These are phyloP conservation scores for Spathaspora gorwiae DNA, from an alignment of 805 yeast species.

Conservation along the genomic window DNA sequence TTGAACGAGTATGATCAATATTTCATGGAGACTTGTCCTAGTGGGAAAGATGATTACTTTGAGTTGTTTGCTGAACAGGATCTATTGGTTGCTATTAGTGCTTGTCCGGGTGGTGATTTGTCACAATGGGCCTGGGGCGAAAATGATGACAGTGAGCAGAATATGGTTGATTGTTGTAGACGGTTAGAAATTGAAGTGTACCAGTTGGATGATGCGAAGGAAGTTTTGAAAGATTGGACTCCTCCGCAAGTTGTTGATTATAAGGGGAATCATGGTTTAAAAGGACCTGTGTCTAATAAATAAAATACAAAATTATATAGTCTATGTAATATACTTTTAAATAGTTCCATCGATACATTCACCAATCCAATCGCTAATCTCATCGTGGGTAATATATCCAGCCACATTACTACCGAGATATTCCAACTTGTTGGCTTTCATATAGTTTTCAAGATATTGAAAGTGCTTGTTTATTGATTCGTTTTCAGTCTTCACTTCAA, in stretches of 20 bases:
- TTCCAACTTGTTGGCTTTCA: conserved; percentile 21
- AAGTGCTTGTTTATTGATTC: conserved; percentile 18
- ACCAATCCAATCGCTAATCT: conserved; percentile 44
- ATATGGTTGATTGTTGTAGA: conserved; percentile 58
- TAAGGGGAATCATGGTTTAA: conserved; percentile 54
- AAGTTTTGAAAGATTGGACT: conserved; percentile 45
- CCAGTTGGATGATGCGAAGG: conserved; percentile 41
- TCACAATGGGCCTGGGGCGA: conserved; percentile 73
- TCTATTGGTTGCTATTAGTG: conserved; percentile 56
- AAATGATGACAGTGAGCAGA: conserved; percentile 39
- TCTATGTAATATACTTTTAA: conserved; percentile 9
- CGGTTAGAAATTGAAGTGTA: conserved; percentile 63
- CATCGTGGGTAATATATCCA: conserved; percentile 42
- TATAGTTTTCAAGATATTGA: conserved; percentile 25
- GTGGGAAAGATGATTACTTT: conserved; percentile 53
- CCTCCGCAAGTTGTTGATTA: conserved; percentile 49
- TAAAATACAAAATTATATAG: background rate
- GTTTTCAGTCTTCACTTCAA: conserved; percentile 11
- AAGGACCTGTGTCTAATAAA: background rate
- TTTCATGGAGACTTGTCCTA: conserved; percentile 69
- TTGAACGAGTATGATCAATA: conserved; percentile 61
- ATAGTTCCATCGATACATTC: conserved; percentile 41
- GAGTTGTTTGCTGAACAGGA: conserved; percentile 68
- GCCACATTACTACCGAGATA: conserved; percentile 43
- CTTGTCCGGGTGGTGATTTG: conserved; percentile 70